phyloP scores from a whole-genome alignment of 768 basidiomycete genomes.

The Lactifluus pinguis region DNA sequence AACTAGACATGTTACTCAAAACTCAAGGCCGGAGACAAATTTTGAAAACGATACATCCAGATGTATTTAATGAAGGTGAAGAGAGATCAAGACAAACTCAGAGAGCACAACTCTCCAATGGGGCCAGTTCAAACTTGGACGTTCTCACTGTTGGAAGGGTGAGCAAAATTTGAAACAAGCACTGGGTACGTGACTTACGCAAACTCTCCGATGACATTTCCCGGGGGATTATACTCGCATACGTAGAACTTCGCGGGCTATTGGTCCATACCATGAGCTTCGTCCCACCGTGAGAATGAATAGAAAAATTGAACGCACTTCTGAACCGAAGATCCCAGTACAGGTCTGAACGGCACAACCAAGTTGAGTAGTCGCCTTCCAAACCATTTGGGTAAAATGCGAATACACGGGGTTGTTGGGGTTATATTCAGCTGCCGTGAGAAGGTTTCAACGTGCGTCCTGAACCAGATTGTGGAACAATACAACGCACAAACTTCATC shows the following conservation, averaged over 20 bases:
- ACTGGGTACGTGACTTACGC: conserved; percentile 34
- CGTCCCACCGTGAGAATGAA: neutral
- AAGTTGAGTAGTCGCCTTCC: conserved; percentile 56
- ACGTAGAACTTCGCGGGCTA: conserved; percentile 53
- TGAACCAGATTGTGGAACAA: neutral
- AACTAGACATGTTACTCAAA: no score
- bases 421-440: conserved; percentile 42
- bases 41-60: conserved; percentile 6
- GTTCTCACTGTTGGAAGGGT: conserved; percentile 23
- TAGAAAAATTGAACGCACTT: conserved; percentile 32
- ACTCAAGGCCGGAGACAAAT: no score
- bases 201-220: conserved; percentile 58
- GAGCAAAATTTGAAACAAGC: neutral
- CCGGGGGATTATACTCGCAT: conserved; percentile 58
- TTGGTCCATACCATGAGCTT: neutral
- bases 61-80: conserved; percentile 5
- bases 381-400: conserved; percentile 72
- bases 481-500: conserved; percentile 52
- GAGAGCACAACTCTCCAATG: neutral
- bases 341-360: conserved; percentile 55
- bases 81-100: neutral
- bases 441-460: neutral
- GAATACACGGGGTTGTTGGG: conserved; percentile 47
- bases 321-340: conserved; percentile 44
- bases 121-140: conserved; percentile 22